These are phyloP conservation scores for Ophiostoma perfectum DNA, from an alignment of 2,329 filamentous ascomycete genomes.

Conservation along the genomic window DNA sequence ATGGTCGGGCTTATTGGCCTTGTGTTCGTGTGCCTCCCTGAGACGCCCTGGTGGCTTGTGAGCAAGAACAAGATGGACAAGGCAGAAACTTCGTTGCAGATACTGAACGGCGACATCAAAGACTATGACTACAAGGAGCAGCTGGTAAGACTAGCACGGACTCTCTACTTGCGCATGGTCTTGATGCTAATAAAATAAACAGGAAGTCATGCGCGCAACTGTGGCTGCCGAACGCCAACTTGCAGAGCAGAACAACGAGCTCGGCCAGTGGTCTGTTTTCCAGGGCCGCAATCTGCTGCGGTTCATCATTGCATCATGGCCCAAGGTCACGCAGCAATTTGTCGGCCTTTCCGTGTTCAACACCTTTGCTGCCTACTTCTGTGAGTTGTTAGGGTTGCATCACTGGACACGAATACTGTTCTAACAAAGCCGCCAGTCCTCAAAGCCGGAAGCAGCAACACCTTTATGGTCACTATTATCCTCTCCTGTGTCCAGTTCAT, in stretches of 20 bases:
- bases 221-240: constrained; percentile 32
- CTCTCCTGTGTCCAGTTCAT: constrained; percentile 39
- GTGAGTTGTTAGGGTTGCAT: background rate
- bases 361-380: background rate
- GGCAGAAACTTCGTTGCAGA: background rate
- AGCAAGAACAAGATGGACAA: background rate
- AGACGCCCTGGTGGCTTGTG: background rate
- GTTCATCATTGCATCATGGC: constrained; percentile 37
- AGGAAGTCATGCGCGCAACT: constrained; percentile 35
- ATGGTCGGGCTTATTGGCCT: background rate
- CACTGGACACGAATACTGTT: background rate
- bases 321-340: constrained; percentile 38
- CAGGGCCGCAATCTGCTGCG: constrained; percentile 36
- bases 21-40: background rate
- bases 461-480: constrained; percentile 40
- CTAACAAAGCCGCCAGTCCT: constrained; percentile 23
- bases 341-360: constrained; percentile 32
- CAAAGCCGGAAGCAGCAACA: constrained; percentile 38
- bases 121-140: background rate
- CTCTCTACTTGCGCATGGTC: background rate
- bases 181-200: background rate
- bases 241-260: constrained; percentile 31
- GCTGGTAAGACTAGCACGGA: background rate
- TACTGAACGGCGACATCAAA: background rate
- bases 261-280: constrained; percentile 35